Conservation (phyloP, 2,329 filamentous ascomycete genomes). For the Fusarium graminum region DNA sequence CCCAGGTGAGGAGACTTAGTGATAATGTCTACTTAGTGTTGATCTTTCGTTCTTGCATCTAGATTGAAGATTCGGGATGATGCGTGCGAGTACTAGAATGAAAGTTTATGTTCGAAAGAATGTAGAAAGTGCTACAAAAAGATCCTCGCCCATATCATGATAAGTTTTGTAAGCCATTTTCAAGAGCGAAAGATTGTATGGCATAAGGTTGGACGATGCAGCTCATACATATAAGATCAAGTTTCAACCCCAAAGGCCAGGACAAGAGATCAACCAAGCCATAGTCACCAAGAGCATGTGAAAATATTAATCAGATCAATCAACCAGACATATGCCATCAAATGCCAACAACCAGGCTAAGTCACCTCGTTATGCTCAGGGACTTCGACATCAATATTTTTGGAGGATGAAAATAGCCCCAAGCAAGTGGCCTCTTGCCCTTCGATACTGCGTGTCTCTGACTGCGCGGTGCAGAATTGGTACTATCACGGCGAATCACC, state of each 20-base stretch:
- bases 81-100: neutral
- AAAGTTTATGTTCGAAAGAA: neutral
- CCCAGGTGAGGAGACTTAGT: no score
- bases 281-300: neutral
- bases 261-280: neutral
- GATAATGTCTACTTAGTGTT: no score
- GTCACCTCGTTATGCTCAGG: constrained; percentile 10
- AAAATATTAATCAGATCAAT: neutral
- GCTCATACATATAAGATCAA: neutral
- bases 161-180: neutral
- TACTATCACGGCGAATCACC: constrained; percentile 13
- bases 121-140: neutral
- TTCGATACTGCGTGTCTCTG: constrained; percentile 18
- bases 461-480: constrained; percentile 28
- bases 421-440: neutral
- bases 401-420: neutral
- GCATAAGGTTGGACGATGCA: neutral
- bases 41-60: no score
- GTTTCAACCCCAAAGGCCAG: neutral
- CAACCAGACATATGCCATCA: no score
- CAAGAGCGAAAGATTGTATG: neutral
- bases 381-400: constrained; percentile 25
- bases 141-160: neutral
- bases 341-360: constrained; percentile 9
- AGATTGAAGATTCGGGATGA: neutral